Percentiles rank a stretch among this genome's conserved stretches.
Conservation (phyloP, 495 filamentous ascomycete species). For the Lepraria neglecta region DNA sequence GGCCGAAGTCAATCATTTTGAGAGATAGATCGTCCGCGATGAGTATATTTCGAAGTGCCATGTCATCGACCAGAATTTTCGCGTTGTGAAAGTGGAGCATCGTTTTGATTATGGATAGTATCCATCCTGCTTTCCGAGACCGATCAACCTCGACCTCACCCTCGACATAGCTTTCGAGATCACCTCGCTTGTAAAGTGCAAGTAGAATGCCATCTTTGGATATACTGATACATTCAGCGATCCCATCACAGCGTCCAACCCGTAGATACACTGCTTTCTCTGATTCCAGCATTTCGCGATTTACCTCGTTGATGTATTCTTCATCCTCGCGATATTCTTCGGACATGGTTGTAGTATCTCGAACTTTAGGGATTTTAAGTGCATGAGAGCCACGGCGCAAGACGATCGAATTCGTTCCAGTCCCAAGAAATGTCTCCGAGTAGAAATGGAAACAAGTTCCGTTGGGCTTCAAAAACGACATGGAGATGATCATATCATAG, state of each 20-base stretch:
- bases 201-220: conserved; percentile 13
- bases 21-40: conserved; percentile 17
- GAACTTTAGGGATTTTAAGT: neutral
- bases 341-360: neutral
- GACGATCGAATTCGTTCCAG: neutral
- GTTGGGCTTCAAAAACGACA: neutral
- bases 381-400: neutral
- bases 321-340: neutral
- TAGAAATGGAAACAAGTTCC: neutral
- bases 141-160: conserved; percentile 1
- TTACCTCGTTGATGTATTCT: neutral
- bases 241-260: conserved; percentile 1
- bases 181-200: conserved; percentile 6
- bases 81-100: conserved; percentile 10
- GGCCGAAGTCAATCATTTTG: conserved; percentile 20
- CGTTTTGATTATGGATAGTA: conserved; percentile 8
- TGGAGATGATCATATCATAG: neutral
- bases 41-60: conserved; percentile 16
- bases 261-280: neutral
- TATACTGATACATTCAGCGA: conserved; percentile 17
- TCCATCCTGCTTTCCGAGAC: conserved; percentile 9
- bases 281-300: neutral
- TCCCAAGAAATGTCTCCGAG: neutral
- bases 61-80: conserved; percentile 17
- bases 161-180: conserved; percentile 14